Conservation (phyloP, 2,329 filamentous ascomycete genomes). For the Colletotrichum paranaense region DNA sequence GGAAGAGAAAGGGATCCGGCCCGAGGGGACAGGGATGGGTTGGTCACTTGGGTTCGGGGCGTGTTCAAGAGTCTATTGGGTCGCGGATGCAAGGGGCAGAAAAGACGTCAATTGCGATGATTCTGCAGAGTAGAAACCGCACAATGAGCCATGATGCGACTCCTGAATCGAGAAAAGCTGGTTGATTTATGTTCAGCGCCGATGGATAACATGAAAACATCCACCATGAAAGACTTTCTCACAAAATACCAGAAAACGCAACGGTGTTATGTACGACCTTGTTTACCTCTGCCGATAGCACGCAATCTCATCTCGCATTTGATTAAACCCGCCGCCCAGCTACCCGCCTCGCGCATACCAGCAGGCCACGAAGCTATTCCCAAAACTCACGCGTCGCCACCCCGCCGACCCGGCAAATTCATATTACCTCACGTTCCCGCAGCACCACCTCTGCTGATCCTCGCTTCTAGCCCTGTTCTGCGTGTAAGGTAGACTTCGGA, state of each 20-base stretch:
- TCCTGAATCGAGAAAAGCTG: not conserved
- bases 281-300: not conserved
- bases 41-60: not conserved
- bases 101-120: not conserved
- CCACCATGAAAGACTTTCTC: not conserved
- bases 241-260: not conserved
- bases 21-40: not conserved
- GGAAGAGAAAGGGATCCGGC: not conserved
- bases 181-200: not conserved
- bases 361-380: slow-evolving; percentile 27
- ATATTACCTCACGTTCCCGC: slow-evolving; percentile 32
- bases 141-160: not conserved
- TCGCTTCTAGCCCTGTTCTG: not conserved
- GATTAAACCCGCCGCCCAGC: not conserved
- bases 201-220: not conserved
- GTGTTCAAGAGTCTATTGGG: not conserved
- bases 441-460: not conserved
- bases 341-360: not conserved
- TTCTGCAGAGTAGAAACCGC: not conserved
- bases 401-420: slow-evolving; percentile 16
- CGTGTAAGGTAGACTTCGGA: no score
- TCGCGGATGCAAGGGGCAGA: slow-evolving; percentile 10
- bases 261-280: not conserved
- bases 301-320: slow-evolving; percentile 19
- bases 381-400: slow-evolving; percentile 5